Base-by-base conservation (phyloP, 2,329 filamentous ascomycete genomes). In the Verticillium nubilum region DNA sequence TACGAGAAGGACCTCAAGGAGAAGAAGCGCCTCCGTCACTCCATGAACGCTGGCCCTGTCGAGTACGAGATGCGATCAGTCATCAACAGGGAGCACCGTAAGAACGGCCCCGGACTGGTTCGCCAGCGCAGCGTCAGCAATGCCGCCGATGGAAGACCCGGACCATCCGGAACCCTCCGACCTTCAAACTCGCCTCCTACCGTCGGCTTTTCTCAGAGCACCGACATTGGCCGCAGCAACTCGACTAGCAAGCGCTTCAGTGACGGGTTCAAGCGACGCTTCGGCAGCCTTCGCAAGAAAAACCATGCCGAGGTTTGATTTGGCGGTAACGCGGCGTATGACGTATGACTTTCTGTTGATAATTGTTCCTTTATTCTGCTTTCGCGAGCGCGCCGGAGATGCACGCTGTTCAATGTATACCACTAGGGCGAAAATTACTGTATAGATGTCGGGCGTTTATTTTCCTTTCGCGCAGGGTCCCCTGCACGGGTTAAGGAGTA, bases 1-100 rank as follows among this genome's bases (percentile, higher is more conserved):
- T 80, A 89, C 33, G 91, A 94, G 67, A 84, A 84, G 63, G 83
- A 85, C 1, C 74, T 87, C 25, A 90, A 89, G 70, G 81, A 83
- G 27, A 80, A 85, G 69, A 84, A 82, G 67, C 62, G 60, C 27
- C 58, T 69, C 65, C 65, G 26, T 56, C 66, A 67, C 23, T 69
- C 69, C 59, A 67, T 67, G 42, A 64, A 66, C 13, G 68, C 73
- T 19, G 68, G 72, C 23, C 63, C 68, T 17, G 68, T 70, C 37
- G 74, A 71, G 9, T 82, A 80, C 63, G 83, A 86, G 68, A 78
- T 86, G 77, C 77, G 78, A 58, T 68, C 76, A 59, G 63, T 64
- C 64, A 58, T 66, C 59, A 67, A 67, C 19, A 6, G 27, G 15
- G 63, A 62, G 56, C 57, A 42, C 35, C 59, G 59, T 23, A 71